Percentiles rank a stretch among this genome's conserved stretches.
These are phyloP conservation scores for Hibiscus tridactylites DNA, from an alignment of 345 rosid species.

Conservation along the genomic window DNA sequence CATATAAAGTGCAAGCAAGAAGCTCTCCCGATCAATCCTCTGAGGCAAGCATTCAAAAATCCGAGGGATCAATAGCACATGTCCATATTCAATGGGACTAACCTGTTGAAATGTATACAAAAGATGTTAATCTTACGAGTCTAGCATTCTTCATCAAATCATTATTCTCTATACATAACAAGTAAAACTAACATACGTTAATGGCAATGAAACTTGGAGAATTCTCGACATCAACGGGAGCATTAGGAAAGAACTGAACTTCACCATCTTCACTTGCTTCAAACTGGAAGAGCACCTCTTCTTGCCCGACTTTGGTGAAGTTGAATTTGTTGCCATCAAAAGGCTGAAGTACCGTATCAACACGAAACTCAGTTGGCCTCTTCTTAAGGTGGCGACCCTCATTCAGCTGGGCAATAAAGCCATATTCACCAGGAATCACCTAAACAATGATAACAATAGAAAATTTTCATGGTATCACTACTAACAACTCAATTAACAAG, in stretches of 20 bases:
- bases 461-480: neutral
- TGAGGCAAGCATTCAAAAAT: slow-evolving; percentile 86
- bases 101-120: slow-evolving; percentile 40
- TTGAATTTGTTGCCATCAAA: slow-evolving; percentile 89
- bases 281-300: slow-evolving; percentile 92
- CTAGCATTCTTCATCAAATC: neutral
- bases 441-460: slow-evolving; percentile 18
- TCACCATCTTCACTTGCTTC: slow-evolving; percentile 68
- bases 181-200: slow-evolving; percentile 39
- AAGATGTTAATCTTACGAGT: neutral
- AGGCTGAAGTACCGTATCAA: slow-evolving; percentile 87
- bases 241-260: slow-evolving; percentile 49
- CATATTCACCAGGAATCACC: slow-evolving; percentile 83
- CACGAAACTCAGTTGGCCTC: slow-evolving; percentile 91
- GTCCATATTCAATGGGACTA: slow-evolving; percentile 97
- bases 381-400: slow-evolving; percentile 94
- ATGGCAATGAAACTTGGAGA: slow-evolving; percentile 90
- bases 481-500: neutral
- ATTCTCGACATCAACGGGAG: slow-evolving; percentile 53
- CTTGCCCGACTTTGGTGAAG: slow-evolving; percentile 91
- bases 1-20: slow-evolving; percentile 78
- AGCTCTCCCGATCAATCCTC: slow-evolving; percentile 81
- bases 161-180: neutral
- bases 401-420: slow-evolving; percentile 92
- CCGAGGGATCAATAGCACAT: slow-evolving; percentile 81